Evolutionary conservation across 129 eudicot genomes (phyloP).

Genomic region (Glebionis coronaria): DNA sequence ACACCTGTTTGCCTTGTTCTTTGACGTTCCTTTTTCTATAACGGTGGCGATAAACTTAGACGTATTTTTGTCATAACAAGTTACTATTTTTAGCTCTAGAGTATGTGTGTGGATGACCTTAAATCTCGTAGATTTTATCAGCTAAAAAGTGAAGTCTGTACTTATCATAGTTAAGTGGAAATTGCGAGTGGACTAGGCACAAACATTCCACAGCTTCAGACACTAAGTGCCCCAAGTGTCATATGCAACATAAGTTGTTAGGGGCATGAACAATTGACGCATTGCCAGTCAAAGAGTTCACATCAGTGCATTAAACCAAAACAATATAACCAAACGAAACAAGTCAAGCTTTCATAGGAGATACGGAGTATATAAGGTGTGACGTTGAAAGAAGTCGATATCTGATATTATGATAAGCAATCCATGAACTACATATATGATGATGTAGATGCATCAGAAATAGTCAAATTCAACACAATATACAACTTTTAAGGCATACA

Average conservation of each 20-base stretch:
- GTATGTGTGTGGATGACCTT: not conserved
- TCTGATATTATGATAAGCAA: not conserved
- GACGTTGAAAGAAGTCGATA: not conserved
- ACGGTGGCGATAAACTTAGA: too few species aligned
- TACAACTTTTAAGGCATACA: slow-evolving; percentile 20
- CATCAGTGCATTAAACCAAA: not conserved
- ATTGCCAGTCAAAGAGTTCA: too few species aligned
- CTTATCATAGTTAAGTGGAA: too few species aligned
- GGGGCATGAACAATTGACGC: too few species aligned
- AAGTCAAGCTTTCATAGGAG: not conserved
- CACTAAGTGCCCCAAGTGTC: too few species aligned
- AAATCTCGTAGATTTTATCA: not conserved
- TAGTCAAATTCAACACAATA: not conserved
- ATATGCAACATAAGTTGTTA: too few species aligned
- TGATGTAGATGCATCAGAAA: slow-evolving; percentile 4
- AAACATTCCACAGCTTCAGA: too few species aligned
- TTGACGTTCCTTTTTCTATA: not conserved
- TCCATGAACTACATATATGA: not conserved
- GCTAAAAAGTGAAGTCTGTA: too few species aligned
- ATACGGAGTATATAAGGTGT: too few species aligned
- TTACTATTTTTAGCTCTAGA: not conserved
- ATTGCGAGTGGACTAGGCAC: too few species aligned
- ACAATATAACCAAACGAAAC: not conserved
- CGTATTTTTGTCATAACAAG: too few species aligned
- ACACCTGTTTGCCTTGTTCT: too few species aligned